Base-by-base conservation (phyloP, 148 eudicot genomes). In the Hydrangea macrophylla region DNA sequence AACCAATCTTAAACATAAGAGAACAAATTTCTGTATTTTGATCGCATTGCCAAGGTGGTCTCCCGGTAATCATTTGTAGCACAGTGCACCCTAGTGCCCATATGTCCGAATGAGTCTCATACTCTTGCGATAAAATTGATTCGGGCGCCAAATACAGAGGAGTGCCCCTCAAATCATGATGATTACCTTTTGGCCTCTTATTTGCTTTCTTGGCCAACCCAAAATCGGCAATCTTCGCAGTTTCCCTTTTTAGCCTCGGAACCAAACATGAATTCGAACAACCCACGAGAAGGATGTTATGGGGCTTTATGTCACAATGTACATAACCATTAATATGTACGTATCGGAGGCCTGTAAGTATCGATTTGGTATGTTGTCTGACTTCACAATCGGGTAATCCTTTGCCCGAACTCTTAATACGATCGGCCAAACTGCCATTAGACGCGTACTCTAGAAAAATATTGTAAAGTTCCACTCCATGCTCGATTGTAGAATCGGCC, bases 61-160 rank as follows among this genome's bases (percentile, higher is more conserved):
- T 2, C 3, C 74, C 74, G 0, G 67, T 71, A 4, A 62, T 30
- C 68, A 71, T 62, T 53, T 71, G 60, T 5, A 48, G 25, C 23
- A 71, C 68, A 6, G 54, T 32, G 39, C 74, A 71, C 27, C 74
- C 74, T 50, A 71, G 51, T n/a, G 68, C 74, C 68, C 74, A 71
- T 6, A 71, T 62, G 37, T 71, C 74, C n/a, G 53, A 30, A 2
- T 13, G 27, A 26, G 74, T n/a, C 27, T 56, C 68, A 13, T 71
- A 62, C 13, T 61, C 67, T 31, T 37, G 57, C 2, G 11, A 3
- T n/a, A 24, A 15, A 20, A 61, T 50, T 22, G 40, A 36, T 13
- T 70, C 74, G 5, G 74, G 74, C 1, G 74, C 32, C 48, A 30
- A 2, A 50, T 61, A 33, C 40, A 50, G 25, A 24, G 65, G 30